Conservation (phyloP, 2,329 filamentous ascomycete genomes). For the Colletotrichum ledebouriae region DNA sequence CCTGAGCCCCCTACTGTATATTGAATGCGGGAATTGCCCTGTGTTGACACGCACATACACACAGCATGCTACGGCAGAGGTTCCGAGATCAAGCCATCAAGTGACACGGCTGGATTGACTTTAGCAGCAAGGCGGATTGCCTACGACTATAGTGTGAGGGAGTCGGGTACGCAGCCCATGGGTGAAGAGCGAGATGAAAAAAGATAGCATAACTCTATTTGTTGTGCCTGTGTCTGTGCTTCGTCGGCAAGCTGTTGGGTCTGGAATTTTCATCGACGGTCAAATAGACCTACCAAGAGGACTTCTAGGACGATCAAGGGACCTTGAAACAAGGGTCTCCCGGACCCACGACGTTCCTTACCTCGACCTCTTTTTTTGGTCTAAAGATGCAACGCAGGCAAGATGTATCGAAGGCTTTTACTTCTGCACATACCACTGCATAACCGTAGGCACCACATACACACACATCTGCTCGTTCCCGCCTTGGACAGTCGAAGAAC, state of each 20-base stretch:
- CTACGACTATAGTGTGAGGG: too few species aligned
- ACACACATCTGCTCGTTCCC: neutral
- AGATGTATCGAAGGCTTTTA: too few species aligned
- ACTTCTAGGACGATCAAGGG: neutral
- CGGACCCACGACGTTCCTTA: too few species aligned
- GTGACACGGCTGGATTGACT: conserved; percentile 6
- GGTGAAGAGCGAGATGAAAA: conserved; percentile 10
- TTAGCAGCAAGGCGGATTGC: neutral
- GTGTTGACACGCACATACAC: neutral
- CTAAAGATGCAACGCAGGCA: too few species aligned
- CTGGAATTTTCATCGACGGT: neutral
- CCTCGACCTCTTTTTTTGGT: too few species aligned
- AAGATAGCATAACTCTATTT: conserved; percentile 7
- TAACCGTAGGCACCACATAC: neutral
- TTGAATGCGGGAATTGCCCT: neutral
- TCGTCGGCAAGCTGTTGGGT: neutral
- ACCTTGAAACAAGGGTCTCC: neutral
- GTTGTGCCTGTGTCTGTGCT: conserved; percentile 1
- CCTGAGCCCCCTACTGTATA: neutral
- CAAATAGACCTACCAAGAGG: too few species aligned
- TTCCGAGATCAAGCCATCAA: neutral
- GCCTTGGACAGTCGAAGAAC: neutral
- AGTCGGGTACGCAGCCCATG: conserved; percentile 9
- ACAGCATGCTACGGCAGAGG: neutral
- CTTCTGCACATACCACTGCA: too few species aligned